Evolutionary conservation across 257 asterid species (phyloP).

Genomic region (Solanum sejunctum): DNA sequence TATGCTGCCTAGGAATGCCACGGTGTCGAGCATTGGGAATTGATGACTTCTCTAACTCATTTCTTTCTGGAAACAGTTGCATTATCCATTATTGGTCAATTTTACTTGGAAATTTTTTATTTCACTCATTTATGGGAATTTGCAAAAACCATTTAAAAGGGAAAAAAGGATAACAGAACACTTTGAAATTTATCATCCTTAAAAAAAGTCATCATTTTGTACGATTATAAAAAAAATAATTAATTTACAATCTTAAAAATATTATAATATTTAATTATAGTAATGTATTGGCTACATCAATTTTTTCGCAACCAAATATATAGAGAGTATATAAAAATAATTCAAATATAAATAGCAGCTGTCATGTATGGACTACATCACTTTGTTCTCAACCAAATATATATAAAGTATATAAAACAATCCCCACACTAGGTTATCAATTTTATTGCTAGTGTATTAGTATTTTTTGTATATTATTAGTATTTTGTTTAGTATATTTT

Average conservation of each 20-base stretch:
- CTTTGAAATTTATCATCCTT: background rate
- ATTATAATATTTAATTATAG: background rate
- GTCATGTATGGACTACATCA: background rate
- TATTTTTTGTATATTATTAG: too few relatives aligned
- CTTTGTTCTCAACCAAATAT: background rate
- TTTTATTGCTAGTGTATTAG: background rate
- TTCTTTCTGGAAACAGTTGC: background rate
- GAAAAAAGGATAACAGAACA: background rate
- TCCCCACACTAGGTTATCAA: background rate
- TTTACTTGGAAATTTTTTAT: background rate
- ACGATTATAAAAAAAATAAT: background rate
- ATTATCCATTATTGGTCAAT: background rate
- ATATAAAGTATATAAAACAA: background rate
- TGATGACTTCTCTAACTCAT: background rate
- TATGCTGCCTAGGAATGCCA: constrained; percentile 33
- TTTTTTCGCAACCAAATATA: background rate
- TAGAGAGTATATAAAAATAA: background rate
- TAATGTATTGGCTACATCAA: background rate
- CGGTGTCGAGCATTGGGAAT: constrained; percentile 26
- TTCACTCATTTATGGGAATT: background rate
- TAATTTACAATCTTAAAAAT: background rate
- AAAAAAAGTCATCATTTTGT: background rate
- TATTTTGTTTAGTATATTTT: too few relatives aligned
- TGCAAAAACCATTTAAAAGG: too few relatives aligned
- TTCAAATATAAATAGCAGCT: background rate